Percentiles rank a stretch among this genome's conserved stretches.
These are phyloP conservation scores for Gloeostereum incarnatum DNA, from an alignment of 768 basidiomycete species.

Conservation along the genomic window DNA sequence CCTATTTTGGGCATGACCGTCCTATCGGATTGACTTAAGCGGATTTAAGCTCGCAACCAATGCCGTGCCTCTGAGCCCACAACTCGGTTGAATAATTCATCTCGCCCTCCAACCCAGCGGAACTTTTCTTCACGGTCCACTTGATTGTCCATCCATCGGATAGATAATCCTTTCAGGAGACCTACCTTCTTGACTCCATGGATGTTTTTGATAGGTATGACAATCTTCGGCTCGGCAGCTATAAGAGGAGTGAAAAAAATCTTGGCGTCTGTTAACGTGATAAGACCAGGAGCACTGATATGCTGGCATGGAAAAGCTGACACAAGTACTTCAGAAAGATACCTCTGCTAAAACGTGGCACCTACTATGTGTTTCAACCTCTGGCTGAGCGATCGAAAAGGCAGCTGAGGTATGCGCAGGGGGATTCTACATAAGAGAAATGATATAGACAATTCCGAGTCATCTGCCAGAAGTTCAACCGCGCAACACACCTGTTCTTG, in stretches of 20 bases:
- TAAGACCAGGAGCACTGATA: slow-evolving; percentile 42
- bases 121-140: slow-evolving; percentile 41
- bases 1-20: too few species aligned
- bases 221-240: slow-evolving; percentile 31
- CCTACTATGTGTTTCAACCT: slow-evolving; percentile 25
- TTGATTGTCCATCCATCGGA: slow-evolving; percentile 29
- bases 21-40: too few species aligned
- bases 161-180: slow-evolving; percentile 39
- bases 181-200: slow-evolving; percentile 51
- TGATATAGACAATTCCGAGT: too few species aligned
- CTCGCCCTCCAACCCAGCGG: slow-evolving; percentile 48
- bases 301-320: slow-evolving; percentile 57
- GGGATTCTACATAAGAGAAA: too few species aligned
- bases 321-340: slow-evolving; percentile 3
- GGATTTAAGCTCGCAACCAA: slow-evolving; percentile 40
- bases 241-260: slow-evolving; percentile 50
- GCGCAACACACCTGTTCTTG: slow-evolving; percentile 26
- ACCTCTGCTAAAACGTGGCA: background rate
- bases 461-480: too few species aligned
- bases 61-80: slow-evolving; percentile 38
- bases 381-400: slow-evolving; percentile 12
- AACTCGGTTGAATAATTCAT: slow-evolving; percentile 60
- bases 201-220: slow-evolving; percentile 35
- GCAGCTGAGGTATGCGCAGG: slow-evolving; percentile 4
- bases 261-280: slow-evolving; percentile 40